Conservation (phyloP, 192 early-diverging fungal species). For the Coemansia sp. region DNA sequence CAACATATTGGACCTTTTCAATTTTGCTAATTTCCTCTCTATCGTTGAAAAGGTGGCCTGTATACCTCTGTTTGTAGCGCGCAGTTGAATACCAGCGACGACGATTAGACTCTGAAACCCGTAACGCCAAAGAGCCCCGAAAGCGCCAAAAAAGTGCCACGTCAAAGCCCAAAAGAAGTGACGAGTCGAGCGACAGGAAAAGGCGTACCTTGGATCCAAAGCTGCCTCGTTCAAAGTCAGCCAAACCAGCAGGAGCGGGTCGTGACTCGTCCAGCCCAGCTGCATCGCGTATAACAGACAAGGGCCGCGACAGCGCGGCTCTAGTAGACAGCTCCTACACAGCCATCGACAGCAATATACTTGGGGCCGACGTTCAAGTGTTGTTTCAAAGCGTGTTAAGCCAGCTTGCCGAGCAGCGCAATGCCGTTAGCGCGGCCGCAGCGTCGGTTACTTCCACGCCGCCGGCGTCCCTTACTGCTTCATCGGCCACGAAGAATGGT, state of each 20-base stretch:
- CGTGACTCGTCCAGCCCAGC: conserved; percentile 47
- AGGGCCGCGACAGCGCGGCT: conserved; percentile 15
- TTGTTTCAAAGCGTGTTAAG: conserved; percentile 53
- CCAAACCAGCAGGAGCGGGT: conserved; percentile 10
- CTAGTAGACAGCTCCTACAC: conserved; percentile 29
- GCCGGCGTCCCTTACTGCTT: not conserved
- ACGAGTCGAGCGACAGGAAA: conserved; percentile 35
- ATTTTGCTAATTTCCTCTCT: not conserved
- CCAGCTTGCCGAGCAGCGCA: conserved; percentile 50
- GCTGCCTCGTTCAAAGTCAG: conserved; percentile 19
- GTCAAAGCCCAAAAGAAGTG: conserved; percentile 27
- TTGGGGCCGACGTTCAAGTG: conserved; percentile 49
- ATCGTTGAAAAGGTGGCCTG: not conserved
- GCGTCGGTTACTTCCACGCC: conserved; percentile 11
- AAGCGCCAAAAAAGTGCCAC: conserved; percentile 29
- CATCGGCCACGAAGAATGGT: not conserved
- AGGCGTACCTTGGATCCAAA: conserved; percentile 37
- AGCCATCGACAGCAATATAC: conserved; percentile 40
- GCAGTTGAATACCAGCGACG: conserved; percentile 53
- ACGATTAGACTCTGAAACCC: conserved; percentile 40
- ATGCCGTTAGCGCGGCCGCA: conserved; percentile 24
- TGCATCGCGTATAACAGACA: conserved; percentile 16
- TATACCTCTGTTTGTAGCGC: conserved; percentile 20
- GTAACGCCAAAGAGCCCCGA: conserved; percentile 41
- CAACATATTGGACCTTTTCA: not conserved